phyloP scores from a whole-genome alignment of 2,329 filamentous ascomycete species.

The Beauveria varroae region DNA sequence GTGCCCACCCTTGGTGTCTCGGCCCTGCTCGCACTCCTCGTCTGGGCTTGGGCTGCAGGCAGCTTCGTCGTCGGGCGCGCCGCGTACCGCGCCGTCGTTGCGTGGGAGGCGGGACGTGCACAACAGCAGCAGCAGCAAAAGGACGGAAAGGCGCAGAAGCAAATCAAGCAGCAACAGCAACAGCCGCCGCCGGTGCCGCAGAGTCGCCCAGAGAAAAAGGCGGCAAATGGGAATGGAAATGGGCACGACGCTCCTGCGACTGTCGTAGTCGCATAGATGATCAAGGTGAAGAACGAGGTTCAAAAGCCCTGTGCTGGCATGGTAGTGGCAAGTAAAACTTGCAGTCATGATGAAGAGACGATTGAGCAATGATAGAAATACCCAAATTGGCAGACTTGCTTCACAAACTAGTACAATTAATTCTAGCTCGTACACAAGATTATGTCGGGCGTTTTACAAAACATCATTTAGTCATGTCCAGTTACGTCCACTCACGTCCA shows the following conservation, averaged over 20 bases:
- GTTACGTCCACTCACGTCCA: not conserved
- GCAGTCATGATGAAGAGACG: not conserved
- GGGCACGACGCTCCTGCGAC: not conserved
- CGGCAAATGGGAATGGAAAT: not conserved
- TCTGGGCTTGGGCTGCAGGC: slow-evolving; percentile 61
- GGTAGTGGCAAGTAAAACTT: no score
- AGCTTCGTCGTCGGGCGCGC: slow-evolving; percentile 46
- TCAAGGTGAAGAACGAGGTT: not conserved
- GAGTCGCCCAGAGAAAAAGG: slow-evolving; percentile 4
- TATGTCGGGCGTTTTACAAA: not conserved
- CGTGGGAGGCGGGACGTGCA: slow-evolving; percentile 8
- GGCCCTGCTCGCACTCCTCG: slow-evolving; percentile 50
- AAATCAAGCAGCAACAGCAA: not conserved
- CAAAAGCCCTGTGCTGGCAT: no score
- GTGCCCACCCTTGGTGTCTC: slow-evolving; percentile 62
- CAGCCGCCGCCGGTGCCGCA: not conserved
- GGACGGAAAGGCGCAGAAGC: not conserved
- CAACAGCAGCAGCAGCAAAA: not conserved
- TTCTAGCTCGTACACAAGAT: not conserved
- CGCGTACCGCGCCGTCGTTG: slow-evolving; percentile 32
- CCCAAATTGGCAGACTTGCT: not conserved
- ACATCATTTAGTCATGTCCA: not conserved
- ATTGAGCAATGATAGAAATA: not conserved
- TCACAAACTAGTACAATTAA: not conserved
- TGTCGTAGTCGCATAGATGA: not conserved